Base-by-base conservation (phyloP, 23 red algal genomes). In the Gracilaria vermiculophylla region DNA sequence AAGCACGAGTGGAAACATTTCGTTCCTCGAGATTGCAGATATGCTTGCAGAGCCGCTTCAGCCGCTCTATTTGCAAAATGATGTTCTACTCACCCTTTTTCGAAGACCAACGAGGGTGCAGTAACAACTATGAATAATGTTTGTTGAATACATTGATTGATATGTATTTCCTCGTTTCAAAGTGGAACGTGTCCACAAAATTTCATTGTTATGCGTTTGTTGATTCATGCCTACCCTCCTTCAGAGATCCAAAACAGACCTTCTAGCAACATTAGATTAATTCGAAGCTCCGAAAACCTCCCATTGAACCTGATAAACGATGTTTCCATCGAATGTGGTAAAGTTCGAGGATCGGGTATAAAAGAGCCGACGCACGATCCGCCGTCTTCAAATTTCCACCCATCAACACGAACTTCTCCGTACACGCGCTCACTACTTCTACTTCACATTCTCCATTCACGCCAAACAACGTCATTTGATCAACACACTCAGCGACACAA, bases 121-220 rank as follows among this genome's bases (percentile, higher is more conserved):
- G 6, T 1, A 16, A 45, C 17, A 34, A 37, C 20, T 47, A 20
- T 23, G 28, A 45, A 12, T 47, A 12, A 47, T 12, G 12, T 12
- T 47, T 5, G 5, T 47, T 47, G 12, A 47, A 12, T 8, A 47
- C 12, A 47, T 47, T 12, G 43, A 47, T 5, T 8, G 43, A 39
- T 57, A n/a, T 9, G 76, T 17, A 34, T n/a, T 36, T 5, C 28
- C 76, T n/a, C n/a, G n/a, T 34, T 25, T 57, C 48, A 32, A 27
- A 25, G 51, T 48, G 56, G 27, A 77, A 19, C 86, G 19, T 20
- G 55, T 49, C 16, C 19, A 19, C 36, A 15, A 14, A n/a, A n/a
- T n/a, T 47, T 73, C 67, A 73, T 73, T 73, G 67, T 47, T 73
- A 45, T 24, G 67, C 36, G 23, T 47, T 73, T 73, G 67, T 48